Base-by-base conservation (phyloP, 768 basidiomycete genomes). In the Hygrophoropsis aurantiaca region DNA sequence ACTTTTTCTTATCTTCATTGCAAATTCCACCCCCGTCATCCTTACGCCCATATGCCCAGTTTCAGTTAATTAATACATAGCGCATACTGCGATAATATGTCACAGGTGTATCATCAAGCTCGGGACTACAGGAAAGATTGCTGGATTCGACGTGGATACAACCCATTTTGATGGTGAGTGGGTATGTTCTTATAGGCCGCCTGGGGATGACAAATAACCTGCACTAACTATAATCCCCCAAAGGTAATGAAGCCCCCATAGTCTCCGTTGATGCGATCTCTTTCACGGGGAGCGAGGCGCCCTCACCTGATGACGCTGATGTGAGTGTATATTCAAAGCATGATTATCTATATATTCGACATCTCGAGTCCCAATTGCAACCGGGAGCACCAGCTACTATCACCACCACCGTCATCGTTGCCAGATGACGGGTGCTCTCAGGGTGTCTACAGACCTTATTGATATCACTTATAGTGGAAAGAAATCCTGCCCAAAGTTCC, bases 131-230 rank as follows among this genome's bases (percentile, higher is more conserved):
- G 88, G 90, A 0, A 72, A 69, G 3, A 68, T 98, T 41, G 64
- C 71, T 13, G 94, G 94, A 1, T 90, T 97, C 58, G 95, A 97
- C 64, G 79, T 98, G 32, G 97, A 99, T 61, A 98, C 97, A 0
- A 75, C 86, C n/a, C 83, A 94, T 64, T 99, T 99, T 70, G 87
- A 85, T 52, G 97, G 95, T 78, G 71, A 32, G 65, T 50, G 32
- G 45, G 35, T 42, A 7, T 26, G 25, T 16, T 38, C 27, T 13
- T 13, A 30, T 30, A 30, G 27, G 27, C 7, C 27, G 7, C 6
- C 27, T 13, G 27, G 7, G 7, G 13, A 7, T 30, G 13, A 7
- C 27, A 30, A 13, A 30, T 13, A 13, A 7, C 27, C 27, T 13
- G 27, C 27, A 7, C 27, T 13, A n/a, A 7, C 13, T 26, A 41